Conservation (phyloP, 2,329 filamentous ascomycete genomes). For the Aureobasidium sp. region DNA sequence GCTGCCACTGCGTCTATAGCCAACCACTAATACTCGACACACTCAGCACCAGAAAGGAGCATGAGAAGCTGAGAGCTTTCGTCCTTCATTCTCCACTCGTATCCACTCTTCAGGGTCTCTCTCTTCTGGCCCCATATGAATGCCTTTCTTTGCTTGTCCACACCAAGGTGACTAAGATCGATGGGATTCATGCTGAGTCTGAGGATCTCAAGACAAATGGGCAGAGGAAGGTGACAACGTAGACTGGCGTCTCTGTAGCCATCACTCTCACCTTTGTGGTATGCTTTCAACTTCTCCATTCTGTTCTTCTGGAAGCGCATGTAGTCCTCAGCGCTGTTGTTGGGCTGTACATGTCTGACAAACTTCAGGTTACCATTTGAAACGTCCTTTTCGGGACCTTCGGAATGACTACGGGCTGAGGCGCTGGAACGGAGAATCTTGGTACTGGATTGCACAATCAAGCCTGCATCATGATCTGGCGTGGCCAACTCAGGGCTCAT, state of each 20-base stretch:
- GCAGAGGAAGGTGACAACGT: constrained; percentile 26
- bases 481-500: constrained; percentile 23
- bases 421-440: constrained; percentile 19
- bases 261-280: constrained; percentile 14
- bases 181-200: constrained; percentile 21
- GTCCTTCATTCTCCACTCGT: constrained; percentile 30
- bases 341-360: constrained; percentile 19
- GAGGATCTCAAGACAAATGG: constrained; percentile 29
- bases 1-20: neutral
- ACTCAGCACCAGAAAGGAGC: constrained; percentile 34
- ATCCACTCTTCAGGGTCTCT: constrained; percentile 27
- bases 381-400: neutral
- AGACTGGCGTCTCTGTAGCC: constrained; percentile 23
- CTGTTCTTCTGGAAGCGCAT: constrained; percentile 24
- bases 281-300: constrained; percentile 17
- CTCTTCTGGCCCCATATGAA: constrained; percentile 31
- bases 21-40: constrained; percentile 18
- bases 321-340: constrained; percentile 21
- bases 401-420: neutral
- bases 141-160: constrained; percentile 27
- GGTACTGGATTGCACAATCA: neutral
- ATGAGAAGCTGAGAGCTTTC: constrained; percentile 32
- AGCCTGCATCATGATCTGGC: constrained; percentile 23
- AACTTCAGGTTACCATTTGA: neutral
- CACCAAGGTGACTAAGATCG: constrained; percentile 25